These are phyloP conservation scores for Phaseolus coccineus DNA, from an alignment of 331 rosid species.

Conservation along the genomic window DNA sequence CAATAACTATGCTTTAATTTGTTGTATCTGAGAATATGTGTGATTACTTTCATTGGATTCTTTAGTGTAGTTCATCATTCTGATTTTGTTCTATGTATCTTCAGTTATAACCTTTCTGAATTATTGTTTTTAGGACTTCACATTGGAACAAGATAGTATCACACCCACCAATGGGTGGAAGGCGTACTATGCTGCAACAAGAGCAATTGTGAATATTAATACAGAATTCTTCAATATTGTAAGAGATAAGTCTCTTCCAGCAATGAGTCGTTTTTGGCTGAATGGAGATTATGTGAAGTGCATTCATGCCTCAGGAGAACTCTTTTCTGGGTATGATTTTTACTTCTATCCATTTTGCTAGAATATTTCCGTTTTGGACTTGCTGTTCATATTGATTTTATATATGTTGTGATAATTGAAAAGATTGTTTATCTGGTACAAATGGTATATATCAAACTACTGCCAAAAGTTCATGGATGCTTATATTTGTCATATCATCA, in stretches of 20 bases:
- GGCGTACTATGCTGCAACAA: conserved; percentile 97
- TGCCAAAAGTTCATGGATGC: conserved; percentile 16
- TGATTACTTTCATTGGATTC: conserved; percentile 12
- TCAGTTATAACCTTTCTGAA: conserved; percentile 42
- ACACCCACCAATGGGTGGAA: conserved; percentile 96
- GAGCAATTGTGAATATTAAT: conserved; percentile 87
- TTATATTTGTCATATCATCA: neutral
- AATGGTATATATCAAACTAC: neutral
- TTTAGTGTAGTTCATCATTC: conserved; percentile 7
- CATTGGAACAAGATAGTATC: conserved; percentile 85
- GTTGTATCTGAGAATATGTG: neutral
- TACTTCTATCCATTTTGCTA: conserved; percentile 25
- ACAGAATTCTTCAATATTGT: conserved; percentile 85
- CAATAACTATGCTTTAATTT: neutral
- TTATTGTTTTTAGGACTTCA: conserved; percentile 76
- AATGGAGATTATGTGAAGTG: conserved; percentile 98
- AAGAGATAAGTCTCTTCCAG: conserved; percentile 74
- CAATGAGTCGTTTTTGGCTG: conserved; percentile 94
- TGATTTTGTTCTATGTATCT: conserved; percentile 25
- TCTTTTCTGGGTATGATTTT: conserved; percentile 80
- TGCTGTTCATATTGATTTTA: conserved; percentile 12
- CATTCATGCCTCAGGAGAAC: conserved; percentile 91
- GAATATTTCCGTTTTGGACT: neutral
- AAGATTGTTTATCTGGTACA: conserved; percentile 25
- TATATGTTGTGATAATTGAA: conserved; percentile 7